Base-by-base conservation (phyloP, 345 rosid species). In the Turritis glabra region DNA sequence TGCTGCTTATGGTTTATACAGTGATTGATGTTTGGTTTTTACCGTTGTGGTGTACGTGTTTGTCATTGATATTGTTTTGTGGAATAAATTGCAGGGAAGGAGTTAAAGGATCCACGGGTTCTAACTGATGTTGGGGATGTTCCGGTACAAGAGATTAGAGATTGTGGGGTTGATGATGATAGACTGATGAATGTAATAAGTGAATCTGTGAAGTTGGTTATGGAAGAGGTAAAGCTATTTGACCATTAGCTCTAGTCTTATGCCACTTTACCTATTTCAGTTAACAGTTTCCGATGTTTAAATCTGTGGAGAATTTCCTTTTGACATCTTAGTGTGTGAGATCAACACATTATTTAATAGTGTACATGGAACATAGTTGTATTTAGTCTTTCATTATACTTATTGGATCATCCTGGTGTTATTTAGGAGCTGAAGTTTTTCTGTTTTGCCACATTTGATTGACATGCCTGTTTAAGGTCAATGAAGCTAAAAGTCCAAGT, bases 91-190 rank as follows among this genome's bases (percentile, higher is more conserved):
- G 76, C 82, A 92, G 99, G 99, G 72, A 92, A 92, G 80, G 85
- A 89, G 79, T 79, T 95, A 41, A 87, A 85, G 67, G 99, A 95
- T 74, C 97, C 99, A 3, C 83, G 94, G 29, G 97, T 95, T 67
- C 81, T 95, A 47, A 95, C 96, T 37, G 97, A 95, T 85, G 97
- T 92, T 51, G 98, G 99, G 2, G 99, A 95, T 77, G 92, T 92
- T 50, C 99, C 99, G 0, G 94, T 95, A 41, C 99, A 95, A 80
- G 99, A 95, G 79, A 92, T 95, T 76, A 90, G 98, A 75, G 99
- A 95, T 80, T 92, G 89, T 85, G 94, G 90, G 15, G 99, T 92
- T 32, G 90, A 92, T 78, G 98, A 92, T 84, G 98, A 92, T 67
- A 84, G 97, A 68, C 63, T 95, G 68, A 95, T 92, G 99, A 85